Percentiles rank a stretch among this genome's conserved stretches.
phyloP scores from a whole-genome alignment of 345 rosid genomes.

The Syzygium aromaticum region DNA sequence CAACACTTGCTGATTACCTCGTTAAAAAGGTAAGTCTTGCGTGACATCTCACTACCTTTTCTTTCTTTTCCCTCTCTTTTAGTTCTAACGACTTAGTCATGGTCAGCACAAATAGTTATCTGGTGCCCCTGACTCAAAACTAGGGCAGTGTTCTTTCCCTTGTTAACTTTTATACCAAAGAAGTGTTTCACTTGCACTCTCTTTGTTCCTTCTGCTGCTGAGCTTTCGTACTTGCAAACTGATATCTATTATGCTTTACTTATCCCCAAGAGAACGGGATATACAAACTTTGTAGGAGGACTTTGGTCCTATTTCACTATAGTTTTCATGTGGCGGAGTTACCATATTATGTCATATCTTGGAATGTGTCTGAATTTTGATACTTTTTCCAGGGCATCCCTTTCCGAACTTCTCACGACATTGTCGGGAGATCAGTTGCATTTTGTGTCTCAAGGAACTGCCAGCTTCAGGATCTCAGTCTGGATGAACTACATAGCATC shows the following conservation, averaged over 20 bases:
- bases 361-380: not conserved
- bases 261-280: not conserved
- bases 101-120: not conserved
- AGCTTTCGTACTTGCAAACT: not conserved
- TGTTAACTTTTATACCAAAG: not conserved
- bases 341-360: not conserved
- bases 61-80: not conserved
- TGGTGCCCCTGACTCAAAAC: not conserved
- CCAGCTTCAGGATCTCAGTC: slow-evolving; percentile 61
- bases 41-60: not conserved
- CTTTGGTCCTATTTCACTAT: not conserved
- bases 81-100: not conserved
- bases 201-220: not conserved
- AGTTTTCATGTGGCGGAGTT: not conserved
- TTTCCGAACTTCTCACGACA: slow-evolving; percentile 89
- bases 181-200: not conserved
- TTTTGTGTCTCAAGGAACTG: slow-evolving; percentile 64
- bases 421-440: slow-evolving; percentile 84
- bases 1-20: slow-evolving; percentile 93
- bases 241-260: not conserved
- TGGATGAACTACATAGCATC: slow-evolving; percentile 61
- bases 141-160: not conserved
- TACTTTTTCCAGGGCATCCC: slow-evolving; percentile 59
- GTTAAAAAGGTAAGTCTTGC: slow-evolving; percentile 63
- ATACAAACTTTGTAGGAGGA: not conserved